Evolutionary conservation across 2,329 filamentous ascomycete species (phyloP), one percentile per base, ranked within the genome.

Genomic region (Aspergillus puulaauensis): DNA sequence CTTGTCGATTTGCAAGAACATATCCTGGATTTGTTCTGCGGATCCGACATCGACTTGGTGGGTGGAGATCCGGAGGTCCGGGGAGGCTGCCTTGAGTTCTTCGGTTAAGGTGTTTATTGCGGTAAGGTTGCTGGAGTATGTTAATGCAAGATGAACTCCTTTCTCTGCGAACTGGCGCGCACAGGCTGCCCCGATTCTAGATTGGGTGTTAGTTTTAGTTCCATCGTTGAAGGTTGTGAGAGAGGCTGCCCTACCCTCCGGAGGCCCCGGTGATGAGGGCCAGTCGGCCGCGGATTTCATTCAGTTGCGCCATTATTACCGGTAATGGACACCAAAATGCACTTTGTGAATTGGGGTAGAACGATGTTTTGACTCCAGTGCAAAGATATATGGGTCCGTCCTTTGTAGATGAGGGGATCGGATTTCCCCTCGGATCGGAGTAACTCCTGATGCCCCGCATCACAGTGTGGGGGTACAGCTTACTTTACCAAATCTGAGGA

Each of bases 181-280:
- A 64, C 82, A 84, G 45, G 83, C 83, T 59, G 79, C 78, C 21
- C 85, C 85, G 50, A 88, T 87, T n/a, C 85, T 86, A 56, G 31
- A 31, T 37, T 12, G 3, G 12, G 14, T 39, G 48, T 37, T 40
- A 37, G 31, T 19, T 23, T 41, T 7, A 21, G 33, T 31, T 11
- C 27, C 27, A 11, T 50, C 35, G 27, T 58, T 45, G 40, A 24
- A n/a, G 8, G 12, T 35, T 3, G 15, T 52, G 12, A 7, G 11
- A 23, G 23, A 44, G 39, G n/a, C 33, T 46, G 64, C 73, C 27
- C 70, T 73, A 85, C 84, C 84, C 84, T 65, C 83, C 83, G 52
- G 83, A 86, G 47, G 84, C 84, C 44, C 84, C 85, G 2, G 84
- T 87, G 47, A 87, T 79, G 8, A 87, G 76, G 45, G 83, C 84